phyloP scores from a whole-genome alignment of 208 protist genomes.

The Crithidia mellificae region DNA sequence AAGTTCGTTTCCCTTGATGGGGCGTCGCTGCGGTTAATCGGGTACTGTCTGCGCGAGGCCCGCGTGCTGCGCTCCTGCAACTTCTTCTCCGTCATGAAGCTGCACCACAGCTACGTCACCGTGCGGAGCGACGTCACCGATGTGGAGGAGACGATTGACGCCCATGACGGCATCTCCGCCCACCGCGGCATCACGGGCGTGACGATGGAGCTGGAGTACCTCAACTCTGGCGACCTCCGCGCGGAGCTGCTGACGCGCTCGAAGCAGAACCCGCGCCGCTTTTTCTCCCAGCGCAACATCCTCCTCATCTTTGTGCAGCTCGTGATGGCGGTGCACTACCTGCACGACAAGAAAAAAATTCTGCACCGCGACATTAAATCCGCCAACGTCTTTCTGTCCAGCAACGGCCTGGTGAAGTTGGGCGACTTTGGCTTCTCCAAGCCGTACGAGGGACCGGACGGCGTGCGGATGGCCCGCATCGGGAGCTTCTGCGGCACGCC shows the following conservation, averaged over 20 bases:
- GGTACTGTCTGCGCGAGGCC: conserved; percentile 51
- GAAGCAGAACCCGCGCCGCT: conserved; percentile 22
- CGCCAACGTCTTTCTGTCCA: conserved; percentile 74
- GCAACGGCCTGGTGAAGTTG: conserved; percentile 74
- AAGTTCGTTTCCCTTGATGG: conserved; percentile 61
- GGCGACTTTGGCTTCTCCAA: conserved; percentile 84
- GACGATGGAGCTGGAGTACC: conserved; percentile 75
- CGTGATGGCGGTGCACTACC: conserved; percentile 58
- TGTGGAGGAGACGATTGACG: conserved; percentile 48
- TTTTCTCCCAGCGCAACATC: conserved; percentile 62
- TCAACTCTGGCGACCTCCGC: conserved; percentile 79
- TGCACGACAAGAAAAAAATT: conserved; percentile 66
- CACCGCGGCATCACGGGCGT: conserved; percentile 21
- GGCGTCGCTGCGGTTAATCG: conserved; percentile 59
- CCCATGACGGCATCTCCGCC: background rate
- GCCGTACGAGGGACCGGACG: conserved; percentile 36
- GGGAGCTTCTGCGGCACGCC: conserved; percentile 71
- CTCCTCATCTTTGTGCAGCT: conserved; percentile 70
- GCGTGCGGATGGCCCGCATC: conserved; percentile 40
- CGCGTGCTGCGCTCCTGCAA: conserved; percentile 61
- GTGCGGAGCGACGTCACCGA: conserved; percentile 39
- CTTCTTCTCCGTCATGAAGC: conserved; percentile 80
- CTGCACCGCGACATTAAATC: conserved; percentile 86
- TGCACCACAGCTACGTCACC: conserved; percentile 56
- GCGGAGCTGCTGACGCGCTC: conserved; percentile 59